A percentile compares a stretch with the other conserved stretches of the same genome.
These are phyloP conservation scores for Boletus barrowsii DNA, from an alignment of 768 basidiomycete genomes.

Conservation along the genomic window DNA sequence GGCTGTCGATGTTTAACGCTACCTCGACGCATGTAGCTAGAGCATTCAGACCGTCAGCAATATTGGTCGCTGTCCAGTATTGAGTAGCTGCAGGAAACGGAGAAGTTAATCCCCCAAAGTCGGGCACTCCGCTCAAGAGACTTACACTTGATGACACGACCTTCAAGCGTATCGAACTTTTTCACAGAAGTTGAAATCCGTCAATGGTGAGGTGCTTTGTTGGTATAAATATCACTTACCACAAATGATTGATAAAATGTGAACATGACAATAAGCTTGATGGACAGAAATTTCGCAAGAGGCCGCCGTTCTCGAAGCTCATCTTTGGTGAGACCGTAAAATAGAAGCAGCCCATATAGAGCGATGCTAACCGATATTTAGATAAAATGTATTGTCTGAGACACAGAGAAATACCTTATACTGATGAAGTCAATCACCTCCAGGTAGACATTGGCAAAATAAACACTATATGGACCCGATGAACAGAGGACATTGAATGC, in stretches of 20 bases:
- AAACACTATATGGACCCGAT: slow-evolving; percentile 52
- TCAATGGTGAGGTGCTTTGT: not conserved
- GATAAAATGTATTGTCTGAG: not conserved
- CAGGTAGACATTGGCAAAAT: slow-evolving; percentile 69
- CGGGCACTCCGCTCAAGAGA: not conserved
- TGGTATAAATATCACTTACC: slow-evolving; percentile 37
- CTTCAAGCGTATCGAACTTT: slow-evolving; percentile 65
- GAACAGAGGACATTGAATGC: slow-evolving; percentile 66
- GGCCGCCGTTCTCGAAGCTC: slow-evolving; percentile 77
- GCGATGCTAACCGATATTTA: slow-evolving; percentile 54
- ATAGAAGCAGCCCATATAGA: slow-evolving; percentile 79
- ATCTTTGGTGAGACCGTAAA: slow-evolving; percentile 77
- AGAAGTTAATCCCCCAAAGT: not conserved
- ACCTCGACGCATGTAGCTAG: slow-evolving; percentile 84
- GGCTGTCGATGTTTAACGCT: slow-evolving; percentile 2
- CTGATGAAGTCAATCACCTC: slow-evolving; percentile 74
- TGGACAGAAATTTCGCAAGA: slow-evolving; percentile 79
- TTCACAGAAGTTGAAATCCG: slow-evolving; percentile 1
- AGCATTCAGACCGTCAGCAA: slow-evolving; percentile 81
- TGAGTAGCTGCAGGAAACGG: slow-evolving; percentile 46
- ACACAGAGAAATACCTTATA: slow-evolving; percentile 54
- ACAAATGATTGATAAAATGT: slow-evolving; percentile 86
- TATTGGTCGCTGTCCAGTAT: slow-evolving; percentile 83
- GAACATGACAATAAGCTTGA: slow-evolving; percentile 85
- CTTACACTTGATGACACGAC: slow-evolving; percentile 64